A percentile compares a stretch with the other conserved stretches of the same genome.
phyloP scores from a whole-genome alignment of 2,329 filamentous ascomycete genomes.

The Cordyceps militaris region DNA sequence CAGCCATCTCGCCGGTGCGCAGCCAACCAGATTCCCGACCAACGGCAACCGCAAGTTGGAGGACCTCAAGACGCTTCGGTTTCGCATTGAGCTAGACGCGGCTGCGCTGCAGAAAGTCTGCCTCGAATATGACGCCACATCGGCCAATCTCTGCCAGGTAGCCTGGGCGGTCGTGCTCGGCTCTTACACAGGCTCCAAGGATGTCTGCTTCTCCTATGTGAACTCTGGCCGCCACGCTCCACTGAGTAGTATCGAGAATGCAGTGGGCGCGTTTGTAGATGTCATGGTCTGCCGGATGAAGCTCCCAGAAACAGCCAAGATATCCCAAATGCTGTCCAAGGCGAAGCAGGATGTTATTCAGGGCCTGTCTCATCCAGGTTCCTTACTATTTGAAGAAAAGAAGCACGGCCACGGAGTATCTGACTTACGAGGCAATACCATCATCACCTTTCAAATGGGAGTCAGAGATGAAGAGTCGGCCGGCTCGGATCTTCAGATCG shows the following conservation, averaged over 20 bases:
- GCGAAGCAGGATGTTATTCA: neutral
- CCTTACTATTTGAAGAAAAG: neutral
- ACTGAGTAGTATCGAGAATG: neutral
- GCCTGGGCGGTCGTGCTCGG: neutral
- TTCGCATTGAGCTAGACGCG: neutral
- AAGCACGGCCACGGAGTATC: neutral
- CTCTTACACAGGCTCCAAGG: neutral
- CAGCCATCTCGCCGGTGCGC: neutral
- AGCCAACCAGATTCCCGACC: neutral
- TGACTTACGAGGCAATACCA: neutral
- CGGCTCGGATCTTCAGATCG: neutral
- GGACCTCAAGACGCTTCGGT: neutral
- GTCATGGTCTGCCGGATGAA: neutral
- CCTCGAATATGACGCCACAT: neutral
- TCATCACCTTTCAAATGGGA: neutral
- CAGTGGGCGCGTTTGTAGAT: neutral
- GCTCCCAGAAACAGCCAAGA: neutral
- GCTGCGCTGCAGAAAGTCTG: neutral
- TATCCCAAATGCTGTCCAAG: neutral
- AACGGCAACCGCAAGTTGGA: neutral
- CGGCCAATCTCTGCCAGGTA: neutral
- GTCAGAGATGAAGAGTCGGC: neutral
- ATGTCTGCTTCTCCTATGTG: neutral
- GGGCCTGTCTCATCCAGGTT: neutral
- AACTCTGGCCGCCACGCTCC: neutral